A percentile compares a stretch with the other conserved stretches of the same genome.
phyloP scores from a whole-genome alignment of 352 stramenopile species.

The Phytophthora vignae region DNA sequence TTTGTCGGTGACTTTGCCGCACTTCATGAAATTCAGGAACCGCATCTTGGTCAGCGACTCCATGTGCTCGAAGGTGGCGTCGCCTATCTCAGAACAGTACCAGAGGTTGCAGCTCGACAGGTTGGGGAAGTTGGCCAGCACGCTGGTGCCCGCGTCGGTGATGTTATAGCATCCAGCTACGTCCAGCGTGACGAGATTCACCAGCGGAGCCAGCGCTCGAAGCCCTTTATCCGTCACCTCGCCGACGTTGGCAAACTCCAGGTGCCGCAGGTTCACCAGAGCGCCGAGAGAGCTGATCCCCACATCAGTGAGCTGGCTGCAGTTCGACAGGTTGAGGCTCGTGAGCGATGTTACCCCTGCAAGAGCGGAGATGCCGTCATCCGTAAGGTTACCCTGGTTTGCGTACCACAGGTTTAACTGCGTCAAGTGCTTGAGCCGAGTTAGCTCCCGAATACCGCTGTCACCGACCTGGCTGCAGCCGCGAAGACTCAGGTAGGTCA shows the following conservation, averaged over 20 bases:
- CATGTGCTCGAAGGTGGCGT: conserved; percentile 68
- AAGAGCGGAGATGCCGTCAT: conserved; percentile 62
- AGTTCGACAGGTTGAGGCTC: conserved; percentile 82
- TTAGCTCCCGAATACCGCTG: conserved; percentile 53
- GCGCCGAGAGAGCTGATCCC: conserved; percentile 56
- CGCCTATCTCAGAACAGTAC: conserved; percentile 86
- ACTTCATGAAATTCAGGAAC: conserved; percentile 88
- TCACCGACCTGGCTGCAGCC: conserved; percentile 71
- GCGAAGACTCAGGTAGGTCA: conserved; percentile 68
- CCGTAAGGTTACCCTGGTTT: conserved; percentile 78
- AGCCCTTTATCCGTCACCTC: conserved; percentile 75
- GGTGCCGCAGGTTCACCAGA: conserved; percentile 68
- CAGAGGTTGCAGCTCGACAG: conserved; percentile 79
- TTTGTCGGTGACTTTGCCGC: conserved; percentile 70
- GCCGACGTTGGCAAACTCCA: conserved; percentile 83
- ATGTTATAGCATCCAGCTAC: conserved; percentile 85
- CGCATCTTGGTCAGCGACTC: conserved; percentile 60
- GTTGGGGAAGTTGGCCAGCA: conserved; percentile 61
- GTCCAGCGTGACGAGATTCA: conserved; percentile 69
- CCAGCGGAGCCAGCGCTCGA: conserved; percentile 54
- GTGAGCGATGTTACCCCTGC: conserved; percentile 61
- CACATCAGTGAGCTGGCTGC: conserved; percentile 74
- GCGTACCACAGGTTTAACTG: conserved; percentile 87
- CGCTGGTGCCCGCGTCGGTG: conserved; percentile 69
- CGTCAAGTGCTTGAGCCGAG: conserved; percentile 45